Conservation (phyloP, 2,329 filamentous ascomycete genomes). For the Amesomyces nigricolor region DNA sequence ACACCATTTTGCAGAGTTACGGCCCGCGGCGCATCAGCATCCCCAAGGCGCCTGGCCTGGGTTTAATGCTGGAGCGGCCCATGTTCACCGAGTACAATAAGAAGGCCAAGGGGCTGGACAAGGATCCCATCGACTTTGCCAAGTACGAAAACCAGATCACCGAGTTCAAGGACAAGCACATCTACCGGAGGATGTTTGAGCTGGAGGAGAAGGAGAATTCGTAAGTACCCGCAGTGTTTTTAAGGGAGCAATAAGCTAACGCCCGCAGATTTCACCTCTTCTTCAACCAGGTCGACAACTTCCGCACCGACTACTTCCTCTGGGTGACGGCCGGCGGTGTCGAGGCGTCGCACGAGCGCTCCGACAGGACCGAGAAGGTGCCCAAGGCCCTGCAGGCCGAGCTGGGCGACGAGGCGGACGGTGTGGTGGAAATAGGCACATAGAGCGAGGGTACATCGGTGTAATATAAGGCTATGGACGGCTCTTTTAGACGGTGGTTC, state of each 20-base stretch:
- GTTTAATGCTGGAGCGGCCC: slow-evolving; percentile 80
- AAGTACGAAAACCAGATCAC: slow-evolving; percentile 73
- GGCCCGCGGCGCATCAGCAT: slow-evolving; percentile 70
- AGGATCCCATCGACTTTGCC: slow-evolving; percentile 69
- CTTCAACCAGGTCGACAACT: slow-evolving; percentile 74
- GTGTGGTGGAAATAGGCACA: slow-evolving; percentile 27
- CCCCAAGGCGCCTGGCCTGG: slow-evolving; percentile 87
- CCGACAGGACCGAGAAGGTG: slow-evolving; percentile 38
- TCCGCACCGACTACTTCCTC: slow-evolving; percentile 64
- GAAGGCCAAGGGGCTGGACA: slow-evolving; percentile 58
- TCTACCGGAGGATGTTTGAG: slow-evolving; percentile 86
- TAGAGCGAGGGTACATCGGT: not conserved
- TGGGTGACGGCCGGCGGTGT: slow-evolving; percentile 68
- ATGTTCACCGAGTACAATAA: slow-evolving; percentile 88
- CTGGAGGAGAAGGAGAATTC: slow-evolving; percentile 83
- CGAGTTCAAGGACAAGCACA: slow-evolving; percentile 85
- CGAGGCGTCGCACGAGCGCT: slow-evolving; percentile 48
- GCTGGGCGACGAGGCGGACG: slow-evolving; percentile 49
- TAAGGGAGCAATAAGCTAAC: not conserved
- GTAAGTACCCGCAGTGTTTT: slow-evolving; percentile 47
- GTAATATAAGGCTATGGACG: too few species aligned
- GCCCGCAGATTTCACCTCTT: slow-evolving; percentile 62
- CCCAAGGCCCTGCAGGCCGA: slow-evolving; percentile 41
- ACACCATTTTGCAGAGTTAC: slow-evolving; percentile 70
- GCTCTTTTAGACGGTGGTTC: too few species aligned